Evolutionary conservation across 768 basidiomycete species (phyloP), one percentile per base, ranked within the genome.

Genomic region (Rhodotorula graminis): DNA sequence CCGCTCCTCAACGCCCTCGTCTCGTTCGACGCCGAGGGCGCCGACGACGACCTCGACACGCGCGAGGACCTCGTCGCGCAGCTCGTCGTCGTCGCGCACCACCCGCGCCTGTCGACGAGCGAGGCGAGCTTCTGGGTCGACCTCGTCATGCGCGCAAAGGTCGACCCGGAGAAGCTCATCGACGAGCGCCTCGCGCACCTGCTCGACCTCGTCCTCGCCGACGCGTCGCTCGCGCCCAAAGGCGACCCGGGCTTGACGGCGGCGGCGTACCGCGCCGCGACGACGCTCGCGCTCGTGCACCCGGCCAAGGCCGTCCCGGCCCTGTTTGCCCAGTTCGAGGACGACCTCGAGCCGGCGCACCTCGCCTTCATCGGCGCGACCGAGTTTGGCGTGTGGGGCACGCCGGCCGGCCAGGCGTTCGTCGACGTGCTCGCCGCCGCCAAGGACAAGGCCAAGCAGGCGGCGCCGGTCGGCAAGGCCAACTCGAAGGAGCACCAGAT

Each of bases 321-420:
- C 33, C 79, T 94, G n/a, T 80, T 92, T 59, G 85, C 85, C 3
- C 90, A 89, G 72, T 79, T 93, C 7, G 82, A 83, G 33, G 77
- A 80, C 0, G 90, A 93, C 78, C 84, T 97, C n/a, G 83, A 88
- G 67, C 83, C 87, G 0, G 74, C 80, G 1, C 79, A 82, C n/a
- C 82, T 94, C 62, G 84, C 86, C 29, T 81, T 86, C 25, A 80
- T 98, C 68, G 88, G 88, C 0, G 85, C 88, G 21, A 83, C 85
- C 15, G 93, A 96, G 58, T 79, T 92, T 27, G 90, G 87, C 11
- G 88, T 96, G 23, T 97, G 91, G 92, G 83, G 83, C 7, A 93
- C 93, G 1, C 90, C 91, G 0, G 88, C 89, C 64, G 95, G 89
- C n/a, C 88, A 85, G 14, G 83, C 87, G 0, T 97, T 85, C 71